Conservation (phyloP, 2,329 filamentous ascomycete genomes). For the Raffaelea ambrosiae region DNA sequence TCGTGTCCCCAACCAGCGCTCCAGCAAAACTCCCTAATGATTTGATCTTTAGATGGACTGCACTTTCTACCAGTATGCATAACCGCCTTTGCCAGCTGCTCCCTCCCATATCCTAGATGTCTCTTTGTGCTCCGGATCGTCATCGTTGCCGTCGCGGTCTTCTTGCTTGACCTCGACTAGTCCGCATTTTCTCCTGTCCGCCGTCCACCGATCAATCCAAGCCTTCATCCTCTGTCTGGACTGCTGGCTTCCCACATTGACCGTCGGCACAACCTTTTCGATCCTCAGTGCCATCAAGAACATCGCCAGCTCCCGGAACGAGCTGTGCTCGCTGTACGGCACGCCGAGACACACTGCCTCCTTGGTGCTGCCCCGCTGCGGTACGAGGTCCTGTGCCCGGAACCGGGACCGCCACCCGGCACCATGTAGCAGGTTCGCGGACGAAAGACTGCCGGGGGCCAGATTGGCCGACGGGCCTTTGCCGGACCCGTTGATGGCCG, state of each 20-base stretch:
- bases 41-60: too few relatives aligned
- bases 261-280: conserved; percentile 84
- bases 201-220: conserved; percentile 56
- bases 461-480: conserved; percentile 47
- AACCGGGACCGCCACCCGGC: conserved; percentile 71
- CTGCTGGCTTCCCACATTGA: conserved; percentile 63
- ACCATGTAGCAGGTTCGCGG: conserved; percentile 42
- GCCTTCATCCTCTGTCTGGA: conserved; percentile 52
- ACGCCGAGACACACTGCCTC: conserved; percentile 87
- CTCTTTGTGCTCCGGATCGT: background rate
- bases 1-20: too few relatives aligned
- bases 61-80: too few relatives aligned
- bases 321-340: conserved; percentile 92
- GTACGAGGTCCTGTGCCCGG: conserved; percentile 60
- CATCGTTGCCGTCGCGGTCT: conserved; percentile 21
- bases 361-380: conserved; percentile 74
- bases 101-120: too few relatives aligned
- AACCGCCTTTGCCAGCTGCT: too few relatives aligned
- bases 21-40: too few relatives aligned
- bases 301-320: conserved; percentile 87
- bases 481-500: conserved; percentile 38
- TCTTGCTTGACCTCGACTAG: conserved; percentile 36
- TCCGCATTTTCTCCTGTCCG: conserved; percentile 49
- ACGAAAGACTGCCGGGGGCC: conserved; percentile 40
- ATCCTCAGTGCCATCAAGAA: conserved; percentile 84